Evolutionary conservation across 1,139 yeast genomes (phyloP), one percentile per base, ranked within the genome.

Genomic region (Protomyces gravidus): DNA sequence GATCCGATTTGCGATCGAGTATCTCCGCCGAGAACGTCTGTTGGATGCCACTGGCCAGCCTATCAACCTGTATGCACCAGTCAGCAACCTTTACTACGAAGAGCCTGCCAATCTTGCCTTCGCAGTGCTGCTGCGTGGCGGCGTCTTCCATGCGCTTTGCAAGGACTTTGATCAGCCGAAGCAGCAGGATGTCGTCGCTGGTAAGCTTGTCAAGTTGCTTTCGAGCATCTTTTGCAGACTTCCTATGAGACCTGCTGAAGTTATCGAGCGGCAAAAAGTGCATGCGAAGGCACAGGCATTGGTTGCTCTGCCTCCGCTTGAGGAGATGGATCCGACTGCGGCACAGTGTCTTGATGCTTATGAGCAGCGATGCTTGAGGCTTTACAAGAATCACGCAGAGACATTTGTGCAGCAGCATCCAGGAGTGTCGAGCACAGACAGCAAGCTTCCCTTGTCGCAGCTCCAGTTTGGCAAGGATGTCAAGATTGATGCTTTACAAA

Each of bases 81-180:
- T 56, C 13, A 49, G 49, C 19, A 55, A 55, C 30, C 23, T 59
- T 33, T 55, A 59, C 27, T 59, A 55, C 50, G 39, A 51, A 27
- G 62, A 59, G 47, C 62, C 62, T 11, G 42, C 56, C 39, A 59
- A 59, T 23, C 46, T 55, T 21, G 60, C 60, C 19, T 59, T 59
- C 33, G 59, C 50, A 11, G 59, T 51, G 17, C 40, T 59, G 11
- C 39, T 59, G 55, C 55, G 60, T 13, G 51, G 55, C 6, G 62
- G 62, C 21, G 36, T 59, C 27, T 59, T 59, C 60, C 62, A 55
- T 40, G 28, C 28, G 21, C 36, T 53, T n/a, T 55, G 60, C 28
- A 33, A 51, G 26, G 49, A 53, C 2, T 59, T 45, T 19, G 42
- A 53, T 28, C 46, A 53, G 36, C 58, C 55, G 9, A 55, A 45